Evolutionary conservation across 2,329 filamentous ascomycete genomes (phyloP), one percentile per base, ranked within the genome.

Genomic region (Clonostachys rhizophaga): DNA sequence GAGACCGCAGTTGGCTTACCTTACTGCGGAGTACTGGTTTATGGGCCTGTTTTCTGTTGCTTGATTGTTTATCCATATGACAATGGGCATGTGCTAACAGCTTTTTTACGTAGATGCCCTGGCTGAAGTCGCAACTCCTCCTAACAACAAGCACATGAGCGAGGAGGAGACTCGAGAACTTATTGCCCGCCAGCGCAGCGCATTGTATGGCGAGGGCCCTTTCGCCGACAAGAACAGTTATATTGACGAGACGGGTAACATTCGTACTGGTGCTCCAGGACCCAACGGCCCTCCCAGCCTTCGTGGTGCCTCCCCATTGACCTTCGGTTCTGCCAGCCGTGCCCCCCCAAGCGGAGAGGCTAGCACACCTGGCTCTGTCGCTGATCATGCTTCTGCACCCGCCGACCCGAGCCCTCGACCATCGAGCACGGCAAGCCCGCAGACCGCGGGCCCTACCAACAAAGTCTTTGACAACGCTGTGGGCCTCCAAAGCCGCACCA

Each of bases 161-260:
- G 94, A 97, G 74, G 91, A 96, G 60, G 91, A 96, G 62, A 92
- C 92, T 59, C 90, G 92, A 59, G 92, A 97, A 59, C 79, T 97
- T 67, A 95, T 97, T 69, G 89, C 91, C 58, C 91, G 92, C 63
- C 94, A 97, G 72, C 91, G 95, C 69, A 91, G 87, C 68, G 91
- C 92, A 54, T 74, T 99, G 55, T 99, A 97, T 68, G 90, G 91
- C 64, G 89, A 89, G 62, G 76, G 76, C 11, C 66, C 79, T 45
- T 86, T 89, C 64, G 83, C 86, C 62, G 84, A 86, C 55, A 81
- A 79, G 55, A 76, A 74, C 52, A 76, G 74, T 54, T 86, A 86
- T 59, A 75, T 83, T 44, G 86, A 91, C 51, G 88, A 91, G 60
- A 78, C 78, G 33, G 79, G 79, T 52, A 72, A 74, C 17, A 70